Base-by-base conservation (phyloP, 2,329 filamentous ascomycete genomes). In the Xylaria sp. region DNA sequence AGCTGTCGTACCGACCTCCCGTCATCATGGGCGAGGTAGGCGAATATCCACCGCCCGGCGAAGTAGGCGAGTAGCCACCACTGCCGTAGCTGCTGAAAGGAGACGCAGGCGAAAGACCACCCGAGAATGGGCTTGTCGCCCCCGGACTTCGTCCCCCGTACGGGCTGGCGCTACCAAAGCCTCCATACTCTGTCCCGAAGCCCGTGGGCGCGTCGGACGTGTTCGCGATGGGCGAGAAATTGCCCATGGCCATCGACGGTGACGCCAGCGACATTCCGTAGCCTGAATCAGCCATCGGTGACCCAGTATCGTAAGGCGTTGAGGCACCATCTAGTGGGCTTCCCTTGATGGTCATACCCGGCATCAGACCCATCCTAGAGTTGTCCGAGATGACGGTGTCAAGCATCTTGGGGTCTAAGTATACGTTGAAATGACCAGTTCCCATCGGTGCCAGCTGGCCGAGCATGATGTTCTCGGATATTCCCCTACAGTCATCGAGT, bases 391-490 rank as follows among this genome's bases (percentile, higher is more conserved):
- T 92, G 67, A 96, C 91, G 17, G 92, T 96, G 72, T 95, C 91
- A 40, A 97, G 84, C 91, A 99, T 96, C 74, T 90, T 90, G 61
- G 92, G 92, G 70, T 99, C 95, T 63, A 99, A 82, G 64, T 92
- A 86, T 49, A 97, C 87, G 61, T 99, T 92, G 66, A 99, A 93
- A 73, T 96, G 92, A 60, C 94, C 94, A 53, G 95, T 99, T 59
- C 94, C 94, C 82, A 96, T 93, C 24, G 95, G 94, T 4, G 95
- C 94, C 76, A 97, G 85, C 76, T 99, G 94, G 59, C 94, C 94
- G 59, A 99, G 84, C 85, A 99, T 99, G 70, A 99, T 88, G 77
- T 99, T 99, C 77, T 99, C 94, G 16, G 94, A 97, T 46, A 99
- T 93, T 81, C 94, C 94, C 56, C 92, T 90, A 78, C 95, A 99